phyloP scores from a whole-genome alignment of 2,329 filamentous ascomycete genomes.

The Myotisia sp. region DNA sequence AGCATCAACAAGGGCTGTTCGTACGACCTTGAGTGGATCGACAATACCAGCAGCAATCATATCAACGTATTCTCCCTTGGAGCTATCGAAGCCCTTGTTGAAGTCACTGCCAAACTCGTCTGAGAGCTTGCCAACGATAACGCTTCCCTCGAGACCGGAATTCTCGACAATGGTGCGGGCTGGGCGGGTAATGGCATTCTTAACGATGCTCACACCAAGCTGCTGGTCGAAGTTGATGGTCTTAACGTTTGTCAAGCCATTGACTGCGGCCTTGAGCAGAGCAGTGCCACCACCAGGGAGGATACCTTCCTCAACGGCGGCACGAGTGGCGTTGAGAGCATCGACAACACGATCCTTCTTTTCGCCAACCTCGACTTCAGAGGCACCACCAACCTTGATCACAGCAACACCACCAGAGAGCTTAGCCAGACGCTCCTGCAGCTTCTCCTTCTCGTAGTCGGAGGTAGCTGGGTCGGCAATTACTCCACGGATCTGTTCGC shows the following conservation, averaged over 20 bases:
- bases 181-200: slow-evolving; percentile 92
- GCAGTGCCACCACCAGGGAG: slow-evolving; percentile 96
- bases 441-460: slow-evolving; percentile 99
- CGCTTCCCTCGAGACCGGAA: slow-evolving; percentile 85
- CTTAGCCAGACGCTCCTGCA: slow-evolving; percentile 98
- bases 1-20: slow-evolving; percentile 86
- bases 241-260: slow-evolving; percentile 73
- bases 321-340: slow-evolving; percentile 92
- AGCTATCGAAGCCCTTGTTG: slow-evolving; percentile 95
- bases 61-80: slow-evolving; percentile 96
- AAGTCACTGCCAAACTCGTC: slow-evolving; percentile 86
- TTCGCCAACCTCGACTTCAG: slow-evolving; percentile 96
- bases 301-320: slow-evolving; percentile 97
- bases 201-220: slow-evolving; percentile 92
- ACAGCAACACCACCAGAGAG: slow-evolving; percentile 97
- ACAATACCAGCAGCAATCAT: slow-evolving; percentile 97
- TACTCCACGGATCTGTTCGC: slow-evolving; percentile 97
- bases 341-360: slow-evolving; percentile 99
- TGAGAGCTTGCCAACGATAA: slow-evolving; percentile 93
- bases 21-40: slow-evolving; percentile 97
- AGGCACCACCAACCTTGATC: slow-evolving; percentile 96
- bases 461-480: slow-evolving; percentile 87
- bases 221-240: slow-evolving; percentile 96
- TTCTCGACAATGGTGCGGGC: slow-evolving; percentile 96
- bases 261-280: slow-evolving; percentile 88